Evolutionary conservation across 2,329 filamentous ascomycete genomes (phyloP).

Genomic region (Aspergillus carbonarius): DNA sequence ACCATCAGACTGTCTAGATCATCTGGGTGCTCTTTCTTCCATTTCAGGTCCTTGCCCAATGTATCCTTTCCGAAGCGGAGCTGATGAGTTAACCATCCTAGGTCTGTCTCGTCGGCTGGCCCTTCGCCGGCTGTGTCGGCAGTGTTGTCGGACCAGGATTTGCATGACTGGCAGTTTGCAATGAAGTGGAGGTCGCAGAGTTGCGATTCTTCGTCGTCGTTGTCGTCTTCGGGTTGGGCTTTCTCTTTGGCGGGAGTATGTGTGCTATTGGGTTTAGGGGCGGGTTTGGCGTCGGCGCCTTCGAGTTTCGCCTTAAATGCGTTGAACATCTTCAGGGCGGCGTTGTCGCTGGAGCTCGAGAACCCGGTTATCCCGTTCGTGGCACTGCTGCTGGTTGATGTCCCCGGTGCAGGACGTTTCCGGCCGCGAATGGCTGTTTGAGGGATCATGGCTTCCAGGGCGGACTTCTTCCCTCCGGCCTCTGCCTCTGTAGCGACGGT

Average conservation of each 20-base stretch:
- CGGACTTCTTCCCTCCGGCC: constrained; percentile 44
- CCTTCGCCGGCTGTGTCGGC: constrained; percentile 51
- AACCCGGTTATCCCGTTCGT: constrained; percentile 57
- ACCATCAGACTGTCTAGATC: constrained; percentile 70
- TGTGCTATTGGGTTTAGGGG: constrained; percentile 22
- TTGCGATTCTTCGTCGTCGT: constrained; percentile 69
- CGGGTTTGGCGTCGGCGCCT: constrained; percentile 28
- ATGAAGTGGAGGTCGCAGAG: constrained; percentile 96
- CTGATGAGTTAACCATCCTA: constrained; percentile 82
- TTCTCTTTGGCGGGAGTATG: constrained; percentile 16
- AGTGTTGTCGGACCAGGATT: constrained; percentile 68
- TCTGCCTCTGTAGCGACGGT: constrained; percentile 35
- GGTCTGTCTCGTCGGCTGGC: constrained; percentile 45
- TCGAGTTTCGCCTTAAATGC: constrained; percentile 79
- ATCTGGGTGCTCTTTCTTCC: constrained; percentile 87
- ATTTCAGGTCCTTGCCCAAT: constrained; percentile 84
- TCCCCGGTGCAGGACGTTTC: constrained; percentile 41
- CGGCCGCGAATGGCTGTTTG: constrained; percentile 48
- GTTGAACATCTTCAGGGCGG: constrained; percentile 69
- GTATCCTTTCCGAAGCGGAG: constrained; percentile 86
- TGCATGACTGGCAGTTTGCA: constrained; percentile 88
- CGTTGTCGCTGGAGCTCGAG: constrained; percentile 57
- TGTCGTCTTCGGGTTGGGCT: constrained; percentile 25
- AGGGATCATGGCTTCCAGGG: constrained; percentile 50
- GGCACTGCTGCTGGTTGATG: constrained; percentile 24